Conservation (phyloP, 345 rosid species). For the Syzygium aqueum region DNA sequence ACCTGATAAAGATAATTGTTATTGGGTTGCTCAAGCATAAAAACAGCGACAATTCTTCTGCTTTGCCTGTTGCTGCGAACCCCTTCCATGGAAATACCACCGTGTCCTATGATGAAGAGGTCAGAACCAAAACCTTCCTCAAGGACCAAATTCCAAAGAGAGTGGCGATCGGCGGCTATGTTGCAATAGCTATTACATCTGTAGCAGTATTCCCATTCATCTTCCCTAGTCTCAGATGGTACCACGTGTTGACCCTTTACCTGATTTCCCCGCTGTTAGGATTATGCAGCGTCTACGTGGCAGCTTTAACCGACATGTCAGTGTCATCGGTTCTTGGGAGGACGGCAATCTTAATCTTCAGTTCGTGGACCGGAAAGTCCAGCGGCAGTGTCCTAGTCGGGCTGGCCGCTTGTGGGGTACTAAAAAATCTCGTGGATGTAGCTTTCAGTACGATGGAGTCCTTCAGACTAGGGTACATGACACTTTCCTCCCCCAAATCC, state of each 20-base stretch:
- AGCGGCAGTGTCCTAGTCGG: not conserved
- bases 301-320: not conserved
- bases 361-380: not conserved
- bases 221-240: not conserved
- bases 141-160: not conserved
- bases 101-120: not conserved
- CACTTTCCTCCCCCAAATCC: not conserved
- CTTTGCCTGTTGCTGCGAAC: not conserved
- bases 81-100: not conserved
- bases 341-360: not conserved
- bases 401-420: not conserved
- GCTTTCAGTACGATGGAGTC: not conserved
- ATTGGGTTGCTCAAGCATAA: not conserved
- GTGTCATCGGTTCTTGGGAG: not conserved
- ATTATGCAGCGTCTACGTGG: not conserved
- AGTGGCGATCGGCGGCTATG: not conserved
- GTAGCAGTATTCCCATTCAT: not conserved
- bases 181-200: not conserved
- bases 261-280: not conserved
- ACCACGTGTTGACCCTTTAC: not conserved
- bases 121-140: not conserved
- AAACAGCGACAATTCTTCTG: not conserved
- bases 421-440: not conserved
- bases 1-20: not conserved
- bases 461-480: not conserved